Evolutionary conservation across 352 stramenopile genomes (phyloP).

Genomic region (Blastocystis sp.): DNA sequence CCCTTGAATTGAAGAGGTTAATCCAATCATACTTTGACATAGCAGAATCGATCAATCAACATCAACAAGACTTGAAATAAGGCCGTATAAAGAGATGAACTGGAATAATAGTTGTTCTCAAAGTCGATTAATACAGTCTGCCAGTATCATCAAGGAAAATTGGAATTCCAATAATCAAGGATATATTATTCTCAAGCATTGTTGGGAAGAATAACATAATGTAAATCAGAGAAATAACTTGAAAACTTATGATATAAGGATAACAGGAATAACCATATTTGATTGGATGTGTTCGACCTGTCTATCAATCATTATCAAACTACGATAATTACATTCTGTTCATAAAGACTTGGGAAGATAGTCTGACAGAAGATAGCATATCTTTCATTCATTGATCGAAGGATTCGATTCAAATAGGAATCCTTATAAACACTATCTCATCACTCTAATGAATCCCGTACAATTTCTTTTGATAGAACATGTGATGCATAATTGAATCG

Average conservation of each 20-base stretch:
- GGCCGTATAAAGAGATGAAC: constrained; percentile 11
- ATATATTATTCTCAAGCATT: constrained; percentile 48
- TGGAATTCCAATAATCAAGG: background rate
- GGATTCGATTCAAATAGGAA: background rate
- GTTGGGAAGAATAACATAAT: constrained; percentile 59
- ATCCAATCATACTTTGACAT: background rate
- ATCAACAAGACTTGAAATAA: constrained; percentile 28
- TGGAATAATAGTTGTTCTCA: constrained; percentile 56
- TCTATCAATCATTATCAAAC: constrained; percentile 2
- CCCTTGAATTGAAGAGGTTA: background rate
- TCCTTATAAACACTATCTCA: background rate
- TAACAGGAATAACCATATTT: constrained; percentile 17
- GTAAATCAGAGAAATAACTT: constrained; percentile 53
- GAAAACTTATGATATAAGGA: constrained; percentile 14
- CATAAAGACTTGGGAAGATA: constrained; percentile 37
- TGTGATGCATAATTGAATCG: background rate
- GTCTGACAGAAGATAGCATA: background rate
- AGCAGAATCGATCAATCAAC: constrained; percentile 32
- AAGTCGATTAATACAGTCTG: constrained; percentile 47
- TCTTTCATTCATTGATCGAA: background rate
- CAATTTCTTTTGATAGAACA: constrained; percentile 44
- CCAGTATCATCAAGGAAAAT: background rate
- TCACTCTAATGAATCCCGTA: background rate
- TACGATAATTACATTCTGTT: background rate
- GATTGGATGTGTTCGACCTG: constrained; percentile 1